These are phyloP conservation scores for Hypoxylon crocopeplum DNA, from an alignment of 495 filamentous ascomycete genomes.

Conservation along the genomic window DNA sequence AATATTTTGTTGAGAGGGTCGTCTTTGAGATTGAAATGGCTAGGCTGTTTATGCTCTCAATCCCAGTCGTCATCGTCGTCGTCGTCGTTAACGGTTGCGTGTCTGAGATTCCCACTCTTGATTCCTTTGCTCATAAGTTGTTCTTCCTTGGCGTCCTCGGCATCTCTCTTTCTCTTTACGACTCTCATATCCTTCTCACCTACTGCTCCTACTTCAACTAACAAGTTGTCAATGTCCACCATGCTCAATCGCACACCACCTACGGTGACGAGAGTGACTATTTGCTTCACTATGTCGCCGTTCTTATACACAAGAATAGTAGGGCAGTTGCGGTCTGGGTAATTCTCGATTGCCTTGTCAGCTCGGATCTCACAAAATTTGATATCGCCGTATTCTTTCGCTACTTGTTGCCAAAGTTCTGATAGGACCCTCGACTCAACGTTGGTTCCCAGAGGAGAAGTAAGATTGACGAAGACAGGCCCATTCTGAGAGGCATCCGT, in stretches of 20 bases:
- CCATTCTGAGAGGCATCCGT: slow-evolving; percentile 81
- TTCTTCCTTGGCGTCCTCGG: slow-evolving; percentile 64
- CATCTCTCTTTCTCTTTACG: slow-evolving; percentile 65
- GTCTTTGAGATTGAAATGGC: not conserved
- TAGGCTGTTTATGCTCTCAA: slow-evolving; percentile 44
- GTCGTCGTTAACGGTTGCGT: slow-evolving; percentile 57
- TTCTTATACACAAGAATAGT: slow-evolving; percentile 93
- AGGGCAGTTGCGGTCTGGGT: slow-evolving; percentile 92
- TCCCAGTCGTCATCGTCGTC: slow-evolving; percentile 84
- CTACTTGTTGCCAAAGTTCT: slow-evolving; percentile 86
- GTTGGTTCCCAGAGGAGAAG: slow-evolving; percentile 76
- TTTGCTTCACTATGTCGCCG: slow-evolving; percentile 86
- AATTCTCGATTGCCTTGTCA: slow-evolving; percentile 94
- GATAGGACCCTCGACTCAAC: slow-evolving; percentile 81
- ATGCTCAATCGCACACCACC: slow-evolving; percentile 72
- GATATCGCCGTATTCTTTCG: slow-evolving; percentile 83
- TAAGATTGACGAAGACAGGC: slow-evolving; percentile 84
- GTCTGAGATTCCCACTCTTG: slow-evolving; percentile 45
- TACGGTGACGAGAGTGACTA: slow-evolving; percentile 83
- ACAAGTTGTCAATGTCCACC: slow-evolving; percentile 69
- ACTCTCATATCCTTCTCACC: slow-evolving; percentile 78
- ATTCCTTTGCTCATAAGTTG: slow-evolving; percentile 52
- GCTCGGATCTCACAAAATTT: slow-evolving; percentile 98
- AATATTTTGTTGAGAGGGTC: not conserved
- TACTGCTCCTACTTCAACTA: slow-evolving; percentile 83